These are phyloP conservation scores for Phialophora expanda DNA, from an alignment of 2,329 filamentous ascomycete species.

Conservation along the genomic window DNA sequence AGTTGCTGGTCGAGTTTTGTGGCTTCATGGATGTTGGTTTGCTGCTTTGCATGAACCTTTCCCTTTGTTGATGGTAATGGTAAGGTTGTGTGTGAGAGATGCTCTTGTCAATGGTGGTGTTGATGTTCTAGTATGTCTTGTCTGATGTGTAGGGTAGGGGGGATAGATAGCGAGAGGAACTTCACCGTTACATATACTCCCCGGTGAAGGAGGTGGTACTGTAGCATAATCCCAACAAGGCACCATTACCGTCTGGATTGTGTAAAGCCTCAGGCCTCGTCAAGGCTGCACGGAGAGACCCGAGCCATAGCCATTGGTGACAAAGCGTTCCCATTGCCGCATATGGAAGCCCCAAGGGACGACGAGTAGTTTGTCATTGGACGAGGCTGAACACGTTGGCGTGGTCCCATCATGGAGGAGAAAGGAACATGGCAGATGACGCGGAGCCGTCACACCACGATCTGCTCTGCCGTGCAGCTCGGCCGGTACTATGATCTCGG, in stretches of 20 bases:
- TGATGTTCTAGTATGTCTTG: constrained; percentile 3
- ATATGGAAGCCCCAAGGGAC: background rate
- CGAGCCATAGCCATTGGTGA: constrained; percentile 6
- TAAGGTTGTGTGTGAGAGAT: background rate
- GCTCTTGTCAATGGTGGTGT: background rate
- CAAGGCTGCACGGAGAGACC: constrained; percentile 11
- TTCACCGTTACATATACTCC: constrained; percentile 7
- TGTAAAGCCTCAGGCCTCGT: constrained; percentile 7
- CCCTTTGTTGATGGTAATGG: background rate
- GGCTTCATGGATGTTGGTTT: background rate
- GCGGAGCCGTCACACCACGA: constrained; percentile 1
- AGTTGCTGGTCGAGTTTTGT: constrained; percentile 12
- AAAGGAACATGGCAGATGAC: background rate
- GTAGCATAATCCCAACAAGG: background rate
- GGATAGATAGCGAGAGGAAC: background rate
- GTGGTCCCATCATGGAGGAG: background rate
- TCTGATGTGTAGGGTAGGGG: background rate
- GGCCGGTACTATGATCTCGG: background rate
- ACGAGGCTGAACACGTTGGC: background rate
- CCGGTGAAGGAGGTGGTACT: background rate
- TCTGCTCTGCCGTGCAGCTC: background rate
- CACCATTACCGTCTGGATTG: background rate
- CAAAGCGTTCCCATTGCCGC: background rate
- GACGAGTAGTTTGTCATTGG: constrained; percentile 6
- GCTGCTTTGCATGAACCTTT: background rate